Percentiles rank a stretch among this genome's conserved stretches.
phyloP scores from a whole-genome alignment of 257 asterid species.

The Solanum bulbocastanum region DNA sequence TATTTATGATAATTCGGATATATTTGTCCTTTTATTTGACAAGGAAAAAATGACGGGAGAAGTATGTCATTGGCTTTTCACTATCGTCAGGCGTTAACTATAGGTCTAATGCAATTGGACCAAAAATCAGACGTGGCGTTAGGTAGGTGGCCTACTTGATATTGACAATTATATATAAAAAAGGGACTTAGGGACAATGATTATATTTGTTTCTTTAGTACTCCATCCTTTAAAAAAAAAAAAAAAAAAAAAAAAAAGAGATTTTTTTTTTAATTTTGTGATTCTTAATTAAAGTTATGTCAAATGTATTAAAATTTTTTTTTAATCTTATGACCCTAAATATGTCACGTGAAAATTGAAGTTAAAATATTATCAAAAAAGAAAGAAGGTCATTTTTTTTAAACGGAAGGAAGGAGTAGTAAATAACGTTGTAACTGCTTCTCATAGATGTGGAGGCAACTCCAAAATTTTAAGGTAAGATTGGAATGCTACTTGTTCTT shows the following conservation, averaged over 20 bases:
- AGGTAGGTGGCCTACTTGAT: not conserved
- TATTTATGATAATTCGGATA: no score
- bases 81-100: not conserved
- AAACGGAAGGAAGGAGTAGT: not conserved
- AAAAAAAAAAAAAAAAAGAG: no score
- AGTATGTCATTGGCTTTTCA: not conserved
- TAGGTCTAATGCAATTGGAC: not conserved
- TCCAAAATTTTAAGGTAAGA: not conserved
- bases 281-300: no score
- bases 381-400: fast-evolving
- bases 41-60: no score
- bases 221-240: no score
- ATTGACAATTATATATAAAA: not conserved
- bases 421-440: not conserved
- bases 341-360: fast-evolving
- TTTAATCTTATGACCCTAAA: no score
- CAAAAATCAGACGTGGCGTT: not conserved
- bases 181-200: not conserved
- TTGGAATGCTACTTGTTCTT: not conserved
- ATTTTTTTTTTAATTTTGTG: no score
- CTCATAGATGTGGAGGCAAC: not conserved
- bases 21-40: no score
- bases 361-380: no score
- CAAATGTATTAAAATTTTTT: no score
- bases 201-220: not conserved